Base-by-base conservation (phyloP, 2,329 filamentous ascomycete species). In the Pseudogymnoascus sp. region DNA sequence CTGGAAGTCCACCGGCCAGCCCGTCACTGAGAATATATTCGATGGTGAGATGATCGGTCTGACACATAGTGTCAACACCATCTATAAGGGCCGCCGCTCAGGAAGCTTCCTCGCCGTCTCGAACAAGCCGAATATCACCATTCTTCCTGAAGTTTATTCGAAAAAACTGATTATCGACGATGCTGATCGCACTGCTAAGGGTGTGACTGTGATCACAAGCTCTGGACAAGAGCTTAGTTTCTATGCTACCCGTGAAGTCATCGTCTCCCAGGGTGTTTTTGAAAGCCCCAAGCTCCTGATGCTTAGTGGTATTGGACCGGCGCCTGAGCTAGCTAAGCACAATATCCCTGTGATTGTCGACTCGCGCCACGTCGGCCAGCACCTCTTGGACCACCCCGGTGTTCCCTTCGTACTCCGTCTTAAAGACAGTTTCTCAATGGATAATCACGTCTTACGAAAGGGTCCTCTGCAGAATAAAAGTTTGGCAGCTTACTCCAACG, bases 71-170 rank as follows among this genome's bases (percentile, higher is more conserved):
- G 76, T 82, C 61, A 79, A 84, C 71, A 78, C 77, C 38, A 85
- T 86, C 68, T 84, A 87, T 73, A 76, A 82, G 9, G 84, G 84
- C 14, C 73, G 76, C 62, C 79, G 84, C 18, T 82, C 81, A 2
- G 79, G 77, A 0, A 81, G 79, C 66, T 83, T 77, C 67, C 72
- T 82, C 7, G 83, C 77, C 66, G 69, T 87, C 12, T 72, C 77
- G 63, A 77, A 77, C 62, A 84, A 85, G 73, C 74, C 77, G 11
- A 87, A 87, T 65, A 75, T 86, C 59, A 82, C 80, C 0, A 75
- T 87, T 49, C 69, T 84, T 12, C 72, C 77, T 1, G 70, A 76
- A 3, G 77, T 75, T 0, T 75, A 80, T 61, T 81, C 82, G 16
- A 85, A 84, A 75, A 75, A 76, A 23, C 73, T 85, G 14, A 75